Evolutionary conservation across 83 land plant species (phyloP).

Genomic region (Isoetes engelmannii): DNA sequence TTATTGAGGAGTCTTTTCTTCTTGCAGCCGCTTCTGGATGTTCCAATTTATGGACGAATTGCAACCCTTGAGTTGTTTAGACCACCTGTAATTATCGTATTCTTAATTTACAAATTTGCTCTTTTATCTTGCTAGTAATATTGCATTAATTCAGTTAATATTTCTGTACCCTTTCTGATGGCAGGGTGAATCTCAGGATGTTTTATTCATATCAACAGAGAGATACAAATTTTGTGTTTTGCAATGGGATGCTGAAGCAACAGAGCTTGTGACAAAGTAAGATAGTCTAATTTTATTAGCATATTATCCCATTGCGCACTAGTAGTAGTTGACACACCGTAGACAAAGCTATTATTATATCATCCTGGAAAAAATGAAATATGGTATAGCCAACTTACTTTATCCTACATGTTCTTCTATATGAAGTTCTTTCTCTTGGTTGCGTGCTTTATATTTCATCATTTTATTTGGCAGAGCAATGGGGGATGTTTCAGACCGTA

Average conservation of each 20-base stretch:
- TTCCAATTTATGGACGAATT: slow-evolving; percentile 96
- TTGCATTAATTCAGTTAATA: no score
- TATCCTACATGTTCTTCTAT: no score
- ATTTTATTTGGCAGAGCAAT: slow-evolving; percentile 57
- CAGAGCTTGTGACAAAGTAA: slow-evolving; percentile 86
- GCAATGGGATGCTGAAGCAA: slow-evolving; percentile 89
- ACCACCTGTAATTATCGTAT: slow-evolving; percentile 64
- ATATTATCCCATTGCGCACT: no score
- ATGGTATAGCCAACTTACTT: no score
- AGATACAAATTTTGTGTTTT: slow-evolving; percentile 98
- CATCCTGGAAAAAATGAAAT: no score
- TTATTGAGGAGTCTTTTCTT: not conserved
- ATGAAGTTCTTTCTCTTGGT: no score
- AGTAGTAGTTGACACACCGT: no score
- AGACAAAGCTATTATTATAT: no score
- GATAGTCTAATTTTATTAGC: not conserved
- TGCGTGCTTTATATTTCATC: not conserved
- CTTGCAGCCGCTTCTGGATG: slow-evolving; percentile 95
- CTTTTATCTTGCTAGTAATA: not conserved
- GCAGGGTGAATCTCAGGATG: slow-evolving; percentile 98
- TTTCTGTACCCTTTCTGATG: not conserved
- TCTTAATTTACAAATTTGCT: not conserved
- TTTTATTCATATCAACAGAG: slow-evolving; percentile 90
- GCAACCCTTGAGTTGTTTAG: slow-evolving; percentile 96
- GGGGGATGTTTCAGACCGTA: slow-evolving; percentile 99